Conservation (phyloP, 2,329 filamentous ascomycete genomes). For the Phaeosphaeria sp. region DNA sequence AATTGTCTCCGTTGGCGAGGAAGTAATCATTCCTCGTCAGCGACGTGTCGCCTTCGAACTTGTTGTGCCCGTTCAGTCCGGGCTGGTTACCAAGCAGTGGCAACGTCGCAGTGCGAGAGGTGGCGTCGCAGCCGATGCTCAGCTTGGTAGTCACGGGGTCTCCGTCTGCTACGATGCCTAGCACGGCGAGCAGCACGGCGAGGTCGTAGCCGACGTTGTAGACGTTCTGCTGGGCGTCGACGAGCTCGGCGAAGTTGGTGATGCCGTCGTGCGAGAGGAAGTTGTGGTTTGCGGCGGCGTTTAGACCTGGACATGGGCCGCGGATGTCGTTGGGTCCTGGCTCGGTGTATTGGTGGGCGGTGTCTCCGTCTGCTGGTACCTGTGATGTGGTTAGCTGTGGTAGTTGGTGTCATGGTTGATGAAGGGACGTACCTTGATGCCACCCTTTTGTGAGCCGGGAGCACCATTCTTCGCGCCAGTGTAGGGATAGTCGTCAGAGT, state of each 20-base stretch:
- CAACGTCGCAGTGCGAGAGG: constrained; percentile 47
- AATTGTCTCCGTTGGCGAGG: constrained; percentile 44
- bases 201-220: constrained; percentile 56
- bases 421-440: constrained; percentile 35
- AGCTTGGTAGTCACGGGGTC: constrained; percentile 53
- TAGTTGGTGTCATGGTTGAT: neutral
- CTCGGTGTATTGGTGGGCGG: constrained; percentile 30
- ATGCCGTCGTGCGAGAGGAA: constrained; percentile 55
- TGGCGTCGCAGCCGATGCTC: constrained; percentile 56
- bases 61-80: constrained; percentile 54
- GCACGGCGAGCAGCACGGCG: constrained; percentile 48
- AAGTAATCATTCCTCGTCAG: constrained; percentile 53
- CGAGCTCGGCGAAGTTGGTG: constrained; percentile 52
- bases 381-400: neutral
- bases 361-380: constrained; percentile 51
- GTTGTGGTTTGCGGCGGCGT: constrained; percentile 51
- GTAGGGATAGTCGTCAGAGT: constrained; percentile 44
- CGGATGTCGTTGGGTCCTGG: constrained; percentile 31
- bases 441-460: constrained; percentile 51
- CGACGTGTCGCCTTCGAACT: constrained; percentile 52
- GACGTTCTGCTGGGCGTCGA: constrained; percentile 55
- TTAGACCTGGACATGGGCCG: constrained; percentile 52
- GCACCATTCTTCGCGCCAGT: constrained; percentile 52
- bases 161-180: constrained; percentile 51
- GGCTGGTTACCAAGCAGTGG: constrained; percentile 46